Percentiles rank a stretch among this genome's conserved stretches.
Evolutionary conservation across 225 moss, liverwort and hornwort species (phyloP).

Genomic region (Thuidium tamariscinum): DNA sequence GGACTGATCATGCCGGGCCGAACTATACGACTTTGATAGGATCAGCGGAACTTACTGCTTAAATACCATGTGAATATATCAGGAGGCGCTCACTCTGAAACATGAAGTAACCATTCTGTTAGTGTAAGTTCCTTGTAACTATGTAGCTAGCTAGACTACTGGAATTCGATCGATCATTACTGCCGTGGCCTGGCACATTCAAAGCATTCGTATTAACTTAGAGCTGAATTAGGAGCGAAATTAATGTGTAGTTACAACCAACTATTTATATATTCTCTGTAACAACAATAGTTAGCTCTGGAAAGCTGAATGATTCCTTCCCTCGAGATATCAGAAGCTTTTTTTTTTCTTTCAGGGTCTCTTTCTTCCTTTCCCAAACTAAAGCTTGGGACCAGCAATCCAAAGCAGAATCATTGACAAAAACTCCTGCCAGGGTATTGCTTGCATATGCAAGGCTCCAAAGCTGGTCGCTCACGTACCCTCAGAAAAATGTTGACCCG

Average conservation of each 20-base stretch:
- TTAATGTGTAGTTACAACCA: not conserved
- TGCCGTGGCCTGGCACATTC: not conserved
- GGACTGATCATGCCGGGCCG: not conserved
- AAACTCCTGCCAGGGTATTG: not conserved
- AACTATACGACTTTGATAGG: not conserved
- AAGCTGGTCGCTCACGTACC: not conserved
- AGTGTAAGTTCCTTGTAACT: not conserved
- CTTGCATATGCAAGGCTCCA: not conserved
- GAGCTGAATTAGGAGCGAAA: not conserved
- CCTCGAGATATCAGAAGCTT: not conserved
- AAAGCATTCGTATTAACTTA: not conserved
- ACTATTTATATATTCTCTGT: not conserved
- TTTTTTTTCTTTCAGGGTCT: not conserved
- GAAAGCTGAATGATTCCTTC: not conserved
- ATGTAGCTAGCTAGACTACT: not conserved
- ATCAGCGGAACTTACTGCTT: not conserved
- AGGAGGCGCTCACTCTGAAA: not conserved
- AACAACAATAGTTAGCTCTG: not conserved
- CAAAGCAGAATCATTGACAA: not conserved
- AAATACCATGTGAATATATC: not conserved
- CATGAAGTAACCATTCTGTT: not conserved
- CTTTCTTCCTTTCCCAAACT: not conserved
- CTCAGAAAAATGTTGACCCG: not conserved
- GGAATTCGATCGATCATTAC: not conserved
- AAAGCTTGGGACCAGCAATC: not conserved